These are phyloP conservation scores for Heliosperma pusillum DNA, from an alignment of 148 eudicot genomes.

Conservation along the genomic window DNA sequence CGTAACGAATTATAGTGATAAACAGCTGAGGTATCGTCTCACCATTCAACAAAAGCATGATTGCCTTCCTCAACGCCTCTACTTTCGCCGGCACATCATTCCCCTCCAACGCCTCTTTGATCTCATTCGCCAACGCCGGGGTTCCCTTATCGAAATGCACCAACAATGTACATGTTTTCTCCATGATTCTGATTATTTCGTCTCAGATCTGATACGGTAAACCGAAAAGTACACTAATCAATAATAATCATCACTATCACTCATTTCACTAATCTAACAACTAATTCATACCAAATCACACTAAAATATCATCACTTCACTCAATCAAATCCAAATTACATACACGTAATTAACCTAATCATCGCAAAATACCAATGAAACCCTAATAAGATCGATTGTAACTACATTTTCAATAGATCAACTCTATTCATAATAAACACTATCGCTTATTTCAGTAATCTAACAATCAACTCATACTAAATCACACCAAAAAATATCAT, in stretches of 20 bases:
- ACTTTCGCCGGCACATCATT: constrained; percentile 55
- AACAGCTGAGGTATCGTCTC: constrained; percentile 73
- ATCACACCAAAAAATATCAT: neutral
- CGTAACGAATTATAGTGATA: constrained; percentile 70
- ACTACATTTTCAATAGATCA: constrained; percentile 6
- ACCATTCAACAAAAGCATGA: constrained; percentile 72
- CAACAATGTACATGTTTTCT: constrained; percentile 62
- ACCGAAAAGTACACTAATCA: constrained; percentile 7
- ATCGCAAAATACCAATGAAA: too few relatives aligned
- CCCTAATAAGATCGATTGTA: neutral
- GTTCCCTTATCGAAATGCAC: constrained; percentile 79
- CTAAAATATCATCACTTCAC: neutral
- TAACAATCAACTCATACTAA: neutral
- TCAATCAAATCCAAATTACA: neutral
- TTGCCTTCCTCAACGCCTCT: constrained; percentile 76
- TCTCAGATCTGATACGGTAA: constrained; percentile 21
- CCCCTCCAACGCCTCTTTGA: constrained; percentile 77
- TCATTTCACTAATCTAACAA: neutral
- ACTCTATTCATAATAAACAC: neutral
- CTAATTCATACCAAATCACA: constrained; percentile 5
- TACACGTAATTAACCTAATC: neutral
- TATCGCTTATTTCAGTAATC: neutral
- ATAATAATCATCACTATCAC: neutral
- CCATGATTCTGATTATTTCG: constrained; percentile 34
- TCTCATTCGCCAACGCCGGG: constrained; percentile 74